Percentiles rank a stretch among this genome's conserved stretches.
Conservation (phyloP, 164 flowering plant genomes). For the Stephania japonica region DNA sequence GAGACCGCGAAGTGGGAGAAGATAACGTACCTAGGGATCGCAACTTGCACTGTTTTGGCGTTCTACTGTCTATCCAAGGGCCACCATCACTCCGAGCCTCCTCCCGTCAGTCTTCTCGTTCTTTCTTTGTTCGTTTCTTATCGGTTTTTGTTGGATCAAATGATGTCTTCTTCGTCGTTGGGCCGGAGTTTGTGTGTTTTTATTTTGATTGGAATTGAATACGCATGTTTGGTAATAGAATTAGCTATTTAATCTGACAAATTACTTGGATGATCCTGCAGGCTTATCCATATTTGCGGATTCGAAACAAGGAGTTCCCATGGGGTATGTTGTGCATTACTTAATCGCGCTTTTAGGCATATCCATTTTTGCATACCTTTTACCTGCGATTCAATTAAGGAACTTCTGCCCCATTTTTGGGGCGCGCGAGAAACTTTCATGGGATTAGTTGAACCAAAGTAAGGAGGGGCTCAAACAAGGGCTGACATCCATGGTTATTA, state of each 20-base stretch:
- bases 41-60: constrained; percentile 48
- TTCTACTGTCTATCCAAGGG: constrained; percentile 59
- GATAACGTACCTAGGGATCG: constrained; percentile 67
- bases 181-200: neutral
- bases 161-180: neutral
- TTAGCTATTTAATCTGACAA: neutral
- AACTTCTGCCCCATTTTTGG: too few species aligned
- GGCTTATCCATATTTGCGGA: constrained; percentile 78
- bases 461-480: too few species aligned
- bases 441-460: too few species aligned
- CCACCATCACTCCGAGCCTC: constrained; percentile 70
- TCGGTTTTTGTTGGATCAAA: too few species aligned
- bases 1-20: constrained; percentile 93
- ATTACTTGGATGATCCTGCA: constrained; percentile 26
- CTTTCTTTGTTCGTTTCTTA: neutral
- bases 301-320: constrained; percentile 96
- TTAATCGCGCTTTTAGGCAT: neutral
- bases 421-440: too few species aligned
- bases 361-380: too few species aligned
- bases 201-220: neutral
- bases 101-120: constrained; percentile 50
- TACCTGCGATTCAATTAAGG: too few species aligned
- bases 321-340: constrained; percentile 64
- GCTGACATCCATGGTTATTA: too few species aligned
- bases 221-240: neutral